These are phyloP conservation scores for Gremmenia infestans DNA, from an alignment of 2,329 filamentous ascomycete species.

Conservation along the genomic window DNA sequence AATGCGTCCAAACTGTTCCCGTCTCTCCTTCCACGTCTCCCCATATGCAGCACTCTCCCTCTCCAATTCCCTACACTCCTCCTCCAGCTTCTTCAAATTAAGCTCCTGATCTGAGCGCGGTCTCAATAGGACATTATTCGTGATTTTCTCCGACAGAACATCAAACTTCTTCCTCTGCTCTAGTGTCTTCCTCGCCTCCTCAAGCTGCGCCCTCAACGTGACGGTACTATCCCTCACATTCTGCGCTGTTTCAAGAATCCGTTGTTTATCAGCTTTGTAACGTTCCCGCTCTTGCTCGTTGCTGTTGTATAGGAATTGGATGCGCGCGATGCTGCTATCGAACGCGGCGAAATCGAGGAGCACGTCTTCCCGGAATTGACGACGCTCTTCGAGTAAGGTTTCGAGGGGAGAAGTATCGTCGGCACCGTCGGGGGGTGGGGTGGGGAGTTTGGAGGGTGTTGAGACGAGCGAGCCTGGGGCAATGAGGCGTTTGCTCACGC, in stretches of 20 bases:
- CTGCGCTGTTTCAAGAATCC: constrained; percentile 74
- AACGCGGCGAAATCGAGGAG: constrained; percentile 85
- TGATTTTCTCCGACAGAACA: constrained; percentile 81
- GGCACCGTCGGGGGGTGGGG: constrained; percentile 59
- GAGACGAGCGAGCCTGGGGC: constrained; percentile 61
- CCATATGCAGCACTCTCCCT: constrained; percentile 78
- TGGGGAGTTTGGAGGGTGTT: constrained; percentile 50
- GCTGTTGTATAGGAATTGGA: constrained; percentile 80
- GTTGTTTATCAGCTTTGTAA: constrained; percentile 74
- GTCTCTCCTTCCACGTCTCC: constrained; percentile 76
- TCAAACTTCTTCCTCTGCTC: constrained; percentile 81
- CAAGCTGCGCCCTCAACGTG: constrained; percentile 67
- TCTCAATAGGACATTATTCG: constrained; percentile 70
- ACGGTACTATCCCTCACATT: constrained; percentile 71
- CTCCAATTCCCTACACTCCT: constrained; percentile 84
- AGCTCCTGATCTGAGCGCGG: constrained; percentile 78
- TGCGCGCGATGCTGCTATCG: constrained; percentile 77
- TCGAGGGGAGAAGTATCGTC: constrained; percentile 40
- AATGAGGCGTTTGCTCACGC: constrained; percentile 76
- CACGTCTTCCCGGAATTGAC: constrained; percentile 76
- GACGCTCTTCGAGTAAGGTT: constrained; percentile 48
- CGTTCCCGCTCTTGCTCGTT: constrained; percentile 79
- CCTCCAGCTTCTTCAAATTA: constrained; percentile 74
- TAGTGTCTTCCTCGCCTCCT: constrained; percentile 69
- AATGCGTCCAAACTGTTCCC: constrained; percentile 82